Evolutionary conservation across 257 asterid species (phyloP).

Genomic region (Fraxinus americana): DNA sequence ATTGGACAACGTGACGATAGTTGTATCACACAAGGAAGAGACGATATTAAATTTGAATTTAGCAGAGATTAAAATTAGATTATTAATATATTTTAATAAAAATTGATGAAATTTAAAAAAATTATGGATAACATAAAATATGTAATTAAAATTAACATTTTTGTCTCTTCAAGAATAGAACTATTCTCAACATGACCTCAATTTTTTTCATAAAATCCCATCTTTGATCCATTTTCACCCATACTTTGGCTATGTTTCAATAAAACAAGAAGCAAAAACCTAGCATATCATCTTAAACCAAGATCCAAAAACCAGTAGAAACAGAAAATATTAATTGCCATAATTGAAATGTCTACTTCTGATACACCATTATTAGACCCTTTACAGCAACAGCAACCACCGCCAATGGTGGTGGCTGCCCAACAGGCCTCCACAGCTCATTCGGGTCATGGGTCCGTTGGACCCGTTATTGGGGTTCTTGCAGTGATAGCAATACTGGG

Average conservation of each 20-base stretch:
- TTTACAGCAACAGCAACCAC: conserved; percentile 44
- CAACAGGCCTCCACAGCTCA: conserved; percentile 52
- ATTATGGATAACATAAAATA: too few relatives aligned
- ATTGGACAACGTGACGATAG: background rate
- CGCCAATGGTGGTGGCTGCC: conserved; percentile 50
- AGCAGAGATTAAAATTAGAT: too few relatives aligned
- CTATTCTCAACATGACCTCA: conserved; percentile 2
- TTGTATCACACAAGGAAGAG: background rate
- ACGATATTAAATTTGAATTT: too few relatives aligned
- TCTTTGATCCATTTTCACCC: conserved; percentile 7
- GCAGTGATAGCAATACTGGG: conserved; percentile 69
- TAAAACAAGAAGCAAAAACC: background rate
- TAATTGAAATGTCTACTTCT: background rate
- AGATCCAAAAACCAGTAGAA: conserved; percentile 7
- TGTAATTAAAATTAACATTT: too few relatives aligned
- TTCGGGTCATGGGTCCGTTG: conserved; percentile 72
- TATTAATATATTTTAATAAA: too few relatives aligned
- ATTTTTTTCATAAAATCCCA: background rate
- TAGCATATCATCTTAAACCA: conserved; percentile 20
- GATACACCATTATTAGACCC: background rate
- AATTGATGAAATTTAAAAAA: too few relatives aligned
- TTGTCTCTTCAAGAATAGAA: background rate
- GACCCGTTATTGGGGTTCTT: conserved; percentile 81
- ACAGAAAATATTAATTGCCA: conserved; percentile 1
- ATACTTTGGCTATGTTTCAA: background rate